Evolutionary conservation across 495 filamentous ascomycete genomes (phyloP).

Genomic region (Talaromyces ruber): DNA sequence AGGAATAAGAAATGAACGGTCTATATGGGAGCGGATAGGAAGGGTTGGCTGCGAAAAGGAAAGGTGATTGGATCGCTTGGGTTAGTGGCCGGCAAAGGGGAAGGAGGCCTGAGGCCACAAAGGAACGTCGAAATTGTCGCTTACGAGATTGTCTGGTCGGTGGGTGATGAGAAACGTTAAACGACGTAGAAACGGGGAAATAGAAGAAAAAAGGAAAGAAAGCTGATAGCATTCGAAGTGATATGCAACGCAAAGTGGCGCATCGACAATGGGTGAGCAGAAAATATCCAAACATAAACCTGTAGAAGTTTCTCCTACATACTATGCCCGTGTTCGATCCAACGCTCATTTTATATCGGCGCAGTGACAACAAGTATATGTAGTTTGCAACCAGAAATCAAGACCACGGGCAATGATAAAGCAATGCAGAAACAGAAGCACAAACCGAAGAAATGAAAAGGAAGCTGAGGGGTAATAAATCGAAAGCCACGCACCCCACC

Average conservation of each 20-base stretch:
- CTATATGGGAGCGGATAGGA: constrained; percentile 14
- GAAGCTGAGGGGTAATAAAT: not conserved
- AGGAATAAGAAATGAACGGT: constrained; percentile 8
- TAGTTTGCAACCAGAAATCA: no score
- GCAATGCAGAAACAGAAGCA: not conserved
- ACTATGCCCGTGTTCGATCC: no score
- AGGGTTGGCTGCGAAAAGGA: not conserved
- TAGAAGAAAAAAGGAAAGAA: no score
- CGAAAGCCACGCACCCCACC: not conserved
- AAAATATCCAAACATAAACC: no score
- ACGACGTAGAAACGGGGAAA: no score
- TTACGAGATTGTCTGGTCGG: not conserved
- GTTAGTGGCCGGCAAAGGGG: constrained; percentile 2
- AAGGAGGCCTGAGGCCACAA: constrained; percentile 2
- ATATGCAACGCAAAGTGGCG: no score
- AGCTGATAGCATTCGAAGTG: no score
- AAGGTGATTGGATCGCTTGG: constrained; percentile 7
- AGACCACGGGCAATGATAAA: not conserved
- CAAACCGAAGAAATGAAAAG: not conserved
- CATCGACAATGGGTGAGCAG: no score
- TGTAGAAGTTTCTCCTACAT: no score
- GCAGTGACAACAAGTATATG: no score
- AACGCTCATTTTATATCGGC: no score
- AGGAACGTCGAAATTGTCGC: constrained; percentile 12
- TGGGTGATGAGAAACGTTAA: no score